Evolutionary conservation across 1,284 basidiomycete genomes (phyloP).

Genomic region (Ceratobasidium sp.): DNA sequence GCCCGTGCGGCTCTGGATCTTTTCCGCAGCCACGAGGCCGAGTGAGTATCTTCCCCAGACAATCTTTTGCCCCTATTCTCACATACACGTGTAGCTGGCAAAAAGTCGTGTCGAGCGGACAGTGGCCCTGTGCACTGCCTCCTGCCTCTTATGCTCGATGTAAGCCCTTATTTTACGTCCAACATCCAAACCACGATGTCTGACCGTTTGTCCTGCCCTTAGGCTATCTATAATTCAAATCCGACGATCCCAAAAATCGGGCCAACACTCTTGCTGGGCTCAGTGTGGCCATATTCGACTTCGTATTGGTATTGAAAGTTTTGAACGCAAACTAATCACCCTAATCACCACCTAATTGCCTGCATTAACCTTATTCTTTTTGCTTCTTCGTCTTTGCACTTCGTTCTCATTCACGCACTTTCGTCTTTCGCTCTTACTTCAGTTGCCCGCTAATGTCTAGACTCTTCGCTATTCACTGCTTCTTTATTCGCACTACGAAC

Average conservation of each 20-base stretch:
- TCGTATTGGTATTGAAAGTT: conserved; percentile 21
- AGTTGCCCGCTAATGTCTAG: conserved; percentile 4
- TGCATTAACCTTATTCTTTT: conserved; percentile 35
- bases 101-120: conserved; percentile 60
- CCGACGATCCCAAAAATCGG: conserved; percentile 5
- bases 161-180: conserved; percentile 52
- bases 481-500: conserved; percentile 22
- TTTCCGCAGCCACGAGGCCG: conserved; percentile 66
- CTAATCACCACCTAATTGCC: conserved; percentile 11
- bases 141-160: conserved; percentile 80
- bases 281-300: not conserved
- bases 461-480: not conserved
- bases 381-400: conserved; percentile 1
- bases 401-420: conserved; percentile 4
- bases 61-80: conserved; percentile 28
- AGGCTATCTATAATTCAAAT: conserved; percentile 38
- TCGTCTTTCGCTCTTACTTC: not conserved
- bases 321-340: not conserved
- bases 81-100: conserved; percentile 58
- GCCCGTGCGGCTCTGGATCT: conserved; percentile 76
- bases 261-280: conserved; percentile 12
- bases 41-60: conserved; percentile 35
- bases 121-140: conserved; percentile 78
- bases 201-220: not conserved
- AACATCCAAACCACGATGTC: not conserved